phyloP scores from a whole-genome alignment of 805 yeast genomes.

The Phaffomyces antillensis region DNA sequence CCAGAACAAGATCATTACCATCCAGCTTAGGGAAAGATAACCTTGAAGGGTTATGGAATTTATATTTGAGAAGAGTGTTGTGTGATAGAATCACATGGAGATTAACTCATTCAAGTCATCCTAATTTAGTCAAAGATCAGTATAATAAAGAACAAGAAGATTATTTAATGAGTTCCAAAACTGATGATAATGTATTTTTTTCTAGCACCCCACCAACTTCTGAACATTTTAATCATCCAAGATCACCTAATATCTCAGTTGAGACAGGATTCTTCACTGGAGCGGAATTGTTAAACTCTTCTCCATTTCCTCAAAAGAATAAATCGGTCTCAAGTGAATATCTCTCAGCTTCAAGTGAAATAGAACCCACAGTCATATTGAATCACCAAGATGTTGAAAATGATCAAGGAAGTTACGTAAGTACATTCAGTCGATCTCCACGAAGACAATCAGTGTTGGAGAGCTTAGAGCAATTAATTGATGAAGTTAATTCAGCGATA shows the following conservation, averaged over 20 bases:
- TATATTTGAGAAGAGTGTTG: slow-evolving; percentile 27
- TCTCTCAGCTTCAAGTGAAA: not conserved
- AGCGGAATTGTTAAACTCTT: slow-evolving; percentile 4
- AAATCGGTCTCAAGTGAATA: not conserved
- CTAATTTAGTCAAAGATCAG: slow-evolving; percentile 1
- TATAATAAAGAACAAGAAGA: slow-evolving; percentile 3
- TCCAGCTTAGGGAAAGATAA: slow-evolving; percentile 8
- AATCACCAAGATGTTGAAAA: not conserved
- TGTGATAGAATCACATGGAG: slow-evolving; percentile 27
- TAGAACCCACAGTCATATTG: too few relatives aligned
- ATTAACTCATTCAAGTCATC: slow-evolving; percentile 12
- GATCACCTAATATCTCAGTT: slow-evolving; percentile 13
- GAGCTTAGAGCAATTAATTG: slow-evolving; percentile 18
- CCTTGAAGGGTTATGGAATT: slow-evolving; percentile 25
- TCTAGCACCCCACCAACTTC: not conserved
- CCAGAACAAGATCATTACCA: slow-evolving; percentile 20
- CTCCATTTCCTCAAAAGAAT: slow-evolving; percentile 3
- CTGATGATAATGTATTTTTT: not conserved
- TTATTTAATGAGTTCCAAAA: not conserved
- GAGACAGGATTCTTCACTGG: slow-evolving; percentile 19
- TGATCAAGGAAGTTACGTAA: not conserved
- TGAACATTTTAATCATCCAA: not conserved
- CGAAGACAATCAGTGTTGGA: slow-evolving; percentile 14
- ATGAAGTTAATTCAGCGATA: slow-evolving; percentile 14
- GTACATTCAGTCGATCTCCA: slow-evolving; percentile 4